Evolutionary conservation across 257 asterid species (phyloP).

Genomic region (Anisodus acutangulus): DNA sequence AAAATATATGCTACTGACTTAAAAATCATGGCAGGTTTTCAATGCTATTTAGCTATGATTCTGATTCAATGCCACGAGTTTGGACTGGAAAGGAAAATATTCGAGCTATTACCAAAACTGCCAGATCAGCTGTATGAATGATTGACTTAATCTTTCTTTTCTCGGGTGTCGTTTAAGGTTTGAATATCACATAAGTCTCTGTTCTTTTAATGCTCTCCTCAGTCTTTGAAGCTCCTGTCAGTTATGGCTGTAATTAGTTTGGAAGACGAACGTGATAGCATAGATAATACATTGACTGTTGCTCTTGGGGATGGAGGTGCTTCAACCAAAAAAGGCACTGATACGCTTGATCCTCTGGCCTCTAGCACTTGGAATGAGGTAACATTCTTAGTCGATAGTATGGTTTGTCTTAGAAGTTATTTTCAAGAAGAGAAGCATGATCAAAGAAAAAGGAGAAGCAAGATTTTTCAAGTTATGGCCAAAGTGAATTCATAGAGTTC

Average conservation of each 20-base stretch:
- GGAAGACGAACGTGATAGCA: slow-evolving; percentile 70
- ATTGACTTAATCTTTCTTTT: not conserved
- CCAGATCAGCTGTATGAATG: slow-evolving; percentile 70
- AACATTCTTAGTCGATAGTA: slow-evolving; percentile 24
- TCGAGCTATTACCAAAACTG: slow-evolving; percentile 75
- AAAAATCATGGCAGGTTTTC: slow-evolving; percentile 56
- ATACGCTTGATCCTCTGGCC: slow-evolving; percentile 74
- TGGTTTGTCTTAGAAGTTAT: slow-evolving; percentile 3
- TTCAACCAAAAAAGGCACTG: slow-evolving; percentile 56
- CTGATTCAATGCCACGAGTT: slow-evolving; percentile 85
- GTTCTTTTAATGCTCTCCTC: slow-evolving; percentile 31
- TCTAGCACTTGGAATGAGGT: slow-evolving; percentile 93
- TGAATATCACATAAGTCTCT: slow-evolving; percentile 20
- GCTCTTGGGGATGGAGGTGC: slow-evolving; percentile 71
- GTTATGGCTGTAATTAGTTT: slow-evolving; percentile 88
- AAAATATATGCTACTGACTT: slow-evolving; percentile 32
- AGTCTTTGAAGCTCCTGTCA: slow-evolving; percentile 86
- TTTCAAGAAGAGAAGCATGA: not conserved
- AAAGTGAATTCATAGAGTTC: slow-evolving; percentile 4
- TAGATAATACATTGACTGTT: slow-evolving; percentile 65
- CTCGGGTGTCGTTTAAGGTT: slow-evolving; percentile 8
- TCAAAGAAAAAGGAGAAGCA: not conserved
- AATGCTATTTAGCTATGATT: slow-evolving; percentile 66
- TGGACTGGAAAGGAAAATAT: slow-evolving; percentile 90
- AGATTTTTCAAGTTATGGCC: slow-evolving; percentile 6